Percentiles rank a stretch among this genome's conserved stretches.
Conservation (phyloP, 108 stramenopile species). For the Cyclotella distinguenda region DNA sequence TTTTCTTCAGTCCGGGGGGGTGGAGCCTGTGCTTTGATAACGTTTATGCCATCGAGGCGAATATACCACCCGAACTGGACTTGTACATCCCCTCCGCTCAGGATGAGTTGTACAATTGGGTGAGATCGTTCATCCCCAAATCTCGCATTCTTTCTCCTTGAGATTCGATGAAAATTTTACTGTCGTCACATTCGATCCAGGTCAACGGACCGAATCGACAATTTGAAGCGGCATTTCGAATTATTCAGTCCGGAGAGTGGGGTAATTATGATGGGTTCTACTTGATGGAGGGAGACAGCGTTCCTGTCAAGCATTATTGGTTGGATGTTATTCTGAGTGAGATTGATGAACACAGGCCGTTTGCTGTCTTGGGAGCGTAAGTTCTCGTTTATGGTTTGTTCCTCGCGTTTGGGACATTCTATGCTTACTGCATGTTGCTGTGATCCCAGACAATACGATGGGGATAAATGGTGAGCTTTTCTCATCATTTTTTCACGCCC, state of each 20-base stretch:
- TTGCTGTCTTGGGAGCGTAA: conserved; percentile 37
- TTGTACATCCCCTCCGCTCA: conserved; percentile 33
- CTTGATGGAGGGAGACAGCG: conserved; percentile 33
- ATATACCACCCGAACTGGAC: conserved; percentile 20
- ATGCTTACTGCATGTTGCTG: neutral
- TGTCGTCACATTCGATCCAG: too few relatives aligned
- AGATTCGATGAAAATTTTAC: too few relatives aligned
- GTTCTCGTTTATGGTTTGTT: neutral
- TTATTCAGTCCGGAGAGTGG: conserved; percentile 34
- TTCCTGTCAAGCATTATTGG: conserved; percentile 35
- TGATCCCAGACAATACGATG: conserved; percentile 22
- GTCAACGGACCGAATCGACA: conserved; percentile 33
- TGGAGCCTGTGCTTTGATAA: conserved; percentile 44
- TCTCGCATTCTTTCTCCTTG: too few relatives aligned
- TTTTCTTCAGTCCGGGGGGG: conserved; percentile 38
- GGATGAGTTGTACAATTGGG: conserved; percentile 39
- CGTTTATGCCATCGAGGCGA: conserved; percentile 30
- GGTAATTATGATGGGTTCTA: conserved; percentile 32
- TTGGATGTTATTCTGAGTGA: conserved; percentile 26
- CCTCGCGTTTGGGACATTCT: neutral
- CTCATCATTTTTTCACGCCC: neutral
- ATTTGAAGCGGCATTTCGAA: conserved; percentile 22
- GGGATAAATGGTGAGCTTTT: conserved; percentile 24
- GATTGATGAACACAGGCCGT: conserved; percentile 24
- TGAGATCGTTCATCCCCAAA: too few relatives aligned